Percentiles rank a stretch among this genome's conserved stretches.
Conservation (phyloP, 2,329 filamentous ascomycete genomes). For the Macroventuria anomochaeta region DNA sequence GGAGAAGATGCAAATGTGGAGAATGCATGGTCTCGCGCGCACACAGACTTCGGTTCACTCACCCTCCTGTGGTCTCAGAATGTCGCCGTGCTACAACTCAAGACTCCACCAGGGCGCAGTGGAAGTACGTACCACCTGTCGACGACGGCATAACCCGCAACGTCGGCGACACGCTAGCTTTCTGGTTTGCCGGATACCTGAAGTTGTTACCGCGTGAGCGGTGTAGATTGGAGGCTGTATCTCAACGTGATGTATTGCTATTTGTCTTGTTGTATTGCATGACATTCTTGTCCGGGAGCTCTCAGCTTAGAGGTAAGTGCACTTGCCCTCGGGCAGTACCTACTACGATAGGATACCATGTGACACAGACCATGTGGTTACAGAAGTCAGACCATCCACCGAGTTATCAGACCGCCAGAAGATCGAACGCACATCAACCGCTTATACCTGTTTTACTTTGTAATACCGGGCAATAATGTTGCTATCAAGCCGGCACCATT, state of each 20-base stretch:
- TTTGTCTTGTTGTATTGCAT: no score
- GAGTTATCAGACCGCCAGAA: conserved; percentile 56
- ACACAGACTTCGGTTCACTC: conserved; percentile 57
- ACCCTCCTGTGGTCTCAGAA: conserved; percentile 58
- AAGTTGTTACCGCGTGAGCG: no score
- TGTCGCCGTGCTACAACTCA: conserved; percentile 57
- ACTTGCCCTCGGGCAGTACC: no score
- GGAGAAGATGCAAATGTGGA: conserved; percentile 46
- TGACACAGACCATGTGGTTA: no score
- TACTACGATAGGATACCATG: no score
- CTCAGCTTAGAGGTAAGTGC: no score
- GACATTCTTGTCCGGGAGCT: no score
- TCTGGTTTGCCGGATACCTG: conserved; percentile 53
- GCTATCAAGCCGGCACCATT: conserved; percentile 47
- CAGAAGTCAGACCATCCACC: conserved; percentile 59
- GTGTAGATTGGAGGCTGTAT: no score
- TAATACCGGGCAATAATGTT: conserved; percentile 48
- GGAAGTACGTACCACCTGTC: conserved; percentile 57
- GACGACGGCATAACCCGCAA: conserved; percentile 59
- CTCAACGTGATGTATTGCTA: no score
- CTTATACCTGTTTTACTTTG: conserved; percentile 52
- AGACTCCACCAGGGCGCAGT: conserved; percentile 53
- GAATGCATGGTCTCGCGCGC: conserved; percentile 55
- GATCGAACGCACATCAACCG: conserved; percentile 49
- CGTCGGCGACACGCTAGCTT: conserved; percentile 53